A percentile compares a stretch with the other conserved stretches of the same genome.
Conservation (phyloP, 2,329 filamentous ascomycete species). For the Fusarium sublunatum region DNA sequence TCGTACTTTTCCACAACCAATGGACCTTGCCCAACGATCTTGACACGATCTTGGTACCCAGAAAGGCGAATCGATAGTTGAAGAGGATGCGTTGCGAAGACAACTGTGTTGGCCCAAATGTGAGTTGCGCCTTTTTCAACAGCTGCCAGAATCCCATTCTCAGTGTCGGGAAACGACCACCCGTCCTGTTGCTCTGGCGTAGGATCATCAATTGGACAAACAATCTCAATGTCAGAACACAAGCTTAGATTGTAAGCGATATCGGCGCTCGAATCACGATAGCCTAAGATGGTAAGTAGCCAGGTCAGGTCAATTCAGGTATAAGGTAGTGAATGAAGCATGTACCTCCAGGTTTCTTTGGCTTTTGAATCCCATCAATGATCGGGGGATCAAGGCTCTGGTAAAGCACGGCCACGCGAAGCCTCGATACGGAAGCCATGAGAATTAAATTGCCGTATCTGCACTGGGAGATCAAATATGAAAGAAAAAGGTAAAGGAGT, state of each 20-base stretch:
- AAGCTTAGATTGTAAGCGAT: conserved; percentile 36
- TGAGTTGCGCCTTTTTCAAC: conserved; percentile 56
- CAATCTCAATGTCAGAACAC: conserved; percentile 24
- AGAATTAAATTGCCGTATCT: neutral
- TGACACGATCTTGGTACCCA: conserved; percentile 47
- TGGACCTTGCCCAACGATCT: conserved; percentile 60
- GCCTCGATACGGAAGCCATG: conserved; percentile 7
- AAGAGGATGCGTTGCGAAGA: conserved; percentile 61
- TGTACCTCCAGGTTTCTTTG: conserved; percentile 57
- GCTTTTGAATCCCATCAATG: conserved; percentile 60
- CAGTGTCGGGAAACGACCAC: conserved; percentile 37
- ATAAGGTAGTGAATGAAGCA: neutral
- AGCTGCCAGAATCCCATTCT: conserved; percentile 45
- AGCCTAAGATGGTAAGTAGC: conserved; percentile 21
- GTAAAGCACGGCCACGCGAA: conserved; percentile 57
- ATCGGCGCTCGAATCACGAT: conserved; percentile 37
- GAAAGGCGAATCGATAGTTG: conserved; percentile 54
- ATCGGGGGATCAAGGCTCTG: conserved; percentile 60
- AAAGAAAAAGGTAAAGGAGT: neutral
- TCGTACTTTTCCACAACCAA: conserved; percentile 60
- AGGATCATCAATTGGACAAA: conserved; percentile 14
- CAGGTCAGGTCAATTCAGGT: neutral
- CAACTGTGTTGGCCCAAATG: conserved; percentile 63
- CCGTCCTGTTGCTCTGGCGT: conserved; percentile 21
- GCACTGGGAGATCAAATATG: no score